Evolutionary conservation across 2,329 filamentous ascomycete species (phyloP), one percentile per base, ranked within the genome.

Genomic region (Pestalotiopsis sp.): DNA sequence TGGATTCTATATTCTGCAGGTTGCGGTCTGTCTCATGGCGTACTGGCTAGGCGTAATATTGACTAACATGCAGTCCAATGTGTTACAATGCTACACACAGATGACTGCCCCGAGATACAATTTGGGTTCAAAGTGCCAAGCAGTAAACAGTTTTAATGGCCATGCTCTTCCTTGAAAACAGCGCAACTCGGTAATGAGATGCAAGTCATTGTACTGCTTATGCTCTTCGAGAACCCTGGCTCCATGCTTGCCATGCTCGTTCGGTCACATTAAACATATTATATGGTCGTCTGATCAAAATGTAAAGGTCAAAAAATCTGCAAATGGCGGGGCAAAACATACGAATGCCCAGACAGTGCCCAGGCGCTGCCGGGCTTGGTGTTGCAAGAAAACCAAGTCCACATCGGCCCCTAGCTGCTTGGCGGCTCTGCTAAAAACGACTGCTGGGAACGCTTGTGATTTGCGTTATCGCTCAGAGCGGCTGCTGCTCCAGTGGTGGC

Each of bases 371-470:
- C 20, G 59, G 31, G 59, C 27, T 27, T 39, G 45, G 45, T 52
- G 45, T 52, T 52, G 45, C 45, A 52, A 52, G 45, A 36, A 36
- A 62, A 62, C 59, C 59, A 62, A 62, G 59, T 62, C 27, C 27
- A 39, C n/a, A 41, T 62, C 25, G 59, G 23, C 59, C 31, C 31
- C 36, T 36, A 36, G n/a, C 59, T 23, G n/a, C 59, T 62, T 62
- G 59, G 59, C 59, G 31, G 59, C 14, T 62, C 59, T 62, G 59
- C 59, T 39, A 27, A 17, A 36, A 31, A n/a, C 9, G 31, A 59
- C 20, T 59, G 57, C 17, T 27, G n/a, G 23, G 11, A 20, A 36
- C 23, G 14, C 57, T 17, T 52, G 14, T n/a, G 45, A n/a, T 52
- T 52, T 49, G 14, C 20, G 17, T 52, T 52, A 20, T 52, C 45